A percentile compares a stretch with the other conserved stretches of the same genome.
phyloP scores from a whole-genome alignment of 139 green algal genomes.

The Nannochloris sp. region DNA sequence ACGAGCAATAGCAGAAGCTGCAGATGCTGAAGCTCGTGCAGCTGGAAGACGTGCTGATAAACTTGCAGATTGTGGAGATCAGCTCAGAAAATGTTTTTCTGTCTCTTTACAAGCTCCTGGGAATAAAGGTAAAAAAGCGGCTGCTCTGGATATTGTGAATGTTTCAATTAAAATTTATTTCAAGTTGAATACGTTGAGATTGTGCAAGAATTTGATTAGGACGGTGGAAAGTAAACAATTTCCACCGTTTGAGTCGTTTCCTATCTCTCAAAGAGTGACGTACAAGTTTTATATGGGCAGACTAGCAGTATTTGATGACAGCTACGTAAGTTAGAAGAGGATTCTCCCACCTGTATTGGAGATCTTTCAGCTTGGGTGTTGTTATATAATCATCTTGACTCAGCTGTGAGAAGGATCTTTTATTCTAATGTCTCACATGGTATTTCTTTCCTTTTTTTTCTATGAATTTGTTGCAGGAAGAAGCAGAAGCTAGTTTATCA shows the following conservation, averaged over 20 bases:
- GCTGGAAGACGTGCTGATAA: conserved; percentile 30
- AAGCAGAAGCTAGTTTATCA: conserved; percentile 43
- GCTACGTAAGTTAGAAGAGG: conserved; percentile 30
- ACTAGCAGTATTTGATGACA: conserved; percentile 72
- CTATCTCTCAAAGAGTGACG: conserved; percentile 46
- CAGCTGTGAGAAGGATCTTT: neutral
- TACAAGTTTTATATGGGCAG: conserved; percentile 68
- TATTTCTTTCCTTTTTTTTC: conserved; percentile 6
- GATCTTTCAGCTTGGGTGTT: neutral
- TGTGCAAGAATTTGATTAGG: conserved; percentile 64
- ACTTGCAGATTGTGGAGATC: conserved; percentile 45
- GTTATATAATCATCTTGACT: conserved; percentile 1
- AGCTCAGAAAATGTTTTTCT: conserved; percentile 58
- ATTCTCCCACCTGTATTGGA: neutral
- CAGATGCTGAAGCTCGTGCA: conserved; percentile 29
- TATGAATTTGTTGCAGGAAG: conserved; percentile 7
- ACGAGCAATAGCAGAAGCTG: conserved; percentile 23
- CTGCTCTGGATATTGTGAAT: conserved; percentile 57
- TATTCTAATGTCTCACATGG: too few species aligned
- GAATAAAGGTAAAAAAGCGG: conserved; percentile 55
- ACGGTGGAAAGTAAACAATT: conserved; percentile 47
- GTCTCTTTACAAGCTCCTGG: conserved; percentile 36
- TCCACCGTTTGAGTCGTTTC: conserved; percentile 47
- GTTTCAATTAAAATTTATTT: conserved; percentile 75
- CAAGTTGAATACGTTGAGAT: conserved; percentile 62